Base-by-base conservation (phyloP, 1,284 basidiomycete genomes). In the Melanopsichium pennsylvanicum region DNA sequence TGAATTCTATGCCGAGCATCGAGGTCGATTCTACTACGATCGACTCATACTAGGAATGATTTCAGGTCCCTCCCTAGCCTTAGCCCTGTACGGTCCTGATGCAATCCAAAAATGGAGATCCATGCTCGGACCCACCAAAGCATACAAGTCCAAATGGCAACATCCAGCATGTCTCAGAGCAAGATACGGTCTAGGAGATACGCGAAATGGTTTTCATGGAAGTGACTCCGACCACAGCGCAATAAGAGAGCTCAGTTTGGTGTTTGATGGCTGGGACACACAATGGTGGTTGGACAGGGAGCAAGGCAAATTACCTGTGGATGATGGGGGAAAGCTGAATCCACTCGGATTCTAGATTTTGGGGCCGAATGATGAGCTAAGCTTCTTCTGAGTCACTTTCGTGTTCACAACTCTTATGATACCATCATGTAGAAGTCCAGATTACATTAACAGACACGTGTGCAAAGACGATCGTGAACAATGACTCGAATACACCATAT, bases 201-300 rank as follows among this genome's bases (percentile, higher is more conserved):
- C 78, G 7, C 47, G 78, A 1, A 81, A 81, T 36, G 78, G 71
- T 2, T 81, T 81, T 32, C 79, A 81, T 25, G 79, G 79, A 3
- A 66, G 55, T 12, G 72, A 77, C 31, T 59, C 66, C 0, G 33
- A 42, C 12, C 39, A 56, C 3, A 47, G 49, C 2, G 72, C 74
- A 9, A 23, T 23, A 12, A 38, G 70, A 27, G 75, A 77, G 34
- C 38, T 77, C 6, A 59, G 29, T 2, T 37, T 70, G 27, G 47
- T 77, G 18, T 77, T 77, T 38, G 60, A 74, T 13, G 72, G 67
- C 12, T 77, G 73, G 67, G 74, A 73, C 40, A 41, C 57, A 1
- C 8, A 68, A 5, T 71, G 71, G 63, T 75, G 70, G 70, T 27
- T 77, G 27, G 34, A 54, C 22, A 44, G 66, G n/a, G 59, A 62